Percentiles rank a stretch among this genome's conserved stretches.
Evolutionary conservation across 305 asterid species (phyloP).

Genomic region (Striga hermonthica): DNA sequence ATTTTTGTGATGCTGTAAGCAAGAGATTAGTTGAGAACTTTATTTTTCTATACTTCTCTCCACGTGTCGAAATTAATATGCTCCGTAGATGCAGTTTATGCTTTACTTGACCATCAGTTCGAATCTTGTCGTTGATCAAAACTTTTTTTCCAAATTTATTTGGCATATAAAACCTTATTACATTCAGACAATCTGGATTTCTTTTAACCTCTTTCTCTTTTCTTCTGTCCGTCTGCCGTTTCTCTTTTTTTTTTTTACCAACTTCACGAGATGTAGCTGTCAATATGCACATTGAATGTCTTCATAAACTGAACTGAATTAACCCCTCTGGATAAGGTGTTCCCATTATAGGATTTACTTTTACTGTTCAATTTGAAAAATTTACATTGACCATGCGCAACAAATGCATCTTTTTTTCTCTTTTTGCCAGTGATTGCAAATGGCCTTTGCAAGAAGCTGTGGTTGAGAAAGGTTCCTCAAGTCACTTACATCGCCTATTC

Average conservation of each 20-base stretch:
- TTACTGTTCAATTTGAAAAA: neutral
- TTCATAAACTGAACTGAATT: too few relatives aligned
- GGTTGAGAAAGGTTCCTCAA: slow-evolving; percentile 35
- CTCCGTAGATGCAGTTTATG: neutral
- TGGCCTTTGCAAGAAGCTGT: slow-evolving; percentile 37
- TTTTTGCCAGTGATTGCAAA: slow-evolving; percentile 38
- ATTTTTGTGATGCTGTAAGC: neutral
- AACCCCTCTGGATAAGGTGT: neutral
- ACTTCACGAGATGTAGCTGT: too few relatives aligned
- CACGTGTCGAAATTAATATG: too few relatives aligned
- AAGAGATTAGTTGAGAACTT: neutral
- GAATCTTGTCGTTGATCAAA: too few relatives aligned
- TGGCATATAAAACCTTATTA: too few relatives aligned
- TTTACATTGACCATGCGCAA: neutral
- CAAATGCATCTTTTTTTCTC: slow-evolving; percentile 6
- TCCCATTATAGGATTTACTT: neutral
- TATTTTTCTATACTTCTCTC: neutral
- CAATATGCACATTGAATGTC: too few relatives aligned
- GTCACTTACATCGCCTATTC: slow-evolving; percentile 22
- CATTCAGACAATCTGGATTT: too few relatives aligned
- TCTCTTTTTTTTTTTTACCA: neutral
- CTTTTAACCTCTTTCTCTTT: too few relatives aligned
- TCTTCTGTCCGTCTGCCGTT: neutral
- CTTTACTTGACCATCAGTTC: too few relatives aligned
- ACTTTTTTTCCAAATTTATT: too few relatives aligned